Evolutionary conservation across 2,329 filamentous ascomycete species (phyloP), one percentile per base, ranked within the genome.

Genomic region (Didymella arachidicola): DNA sequence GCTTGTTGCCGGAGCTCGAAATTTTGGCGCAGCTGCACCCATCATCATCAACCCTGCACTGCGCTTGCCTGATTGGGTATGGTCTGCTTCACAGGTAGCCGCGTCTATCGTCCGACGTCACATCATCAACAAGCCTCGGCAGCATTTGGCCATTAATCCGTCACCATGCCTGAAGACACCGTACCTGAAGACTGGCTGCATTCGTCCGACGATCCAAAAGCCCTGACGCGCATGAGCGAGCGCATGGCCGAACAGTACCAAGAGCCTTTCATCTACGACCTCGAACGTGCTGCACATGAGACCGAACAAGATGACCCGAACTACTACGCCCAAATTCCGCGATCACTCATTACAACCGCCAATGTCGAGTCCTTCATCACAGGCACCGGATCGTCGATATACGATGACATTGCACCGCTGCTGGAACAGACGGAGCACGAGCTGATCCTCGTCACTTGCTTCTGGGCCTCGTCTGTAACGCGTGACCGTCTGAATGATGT

Each of bases 401-500:
- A 77, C 68, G 46, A 66, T 22, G 16, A 34, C 5, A 5, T 48
- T 2, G 69, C 74, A 3, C 86, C 89, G 1, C 85, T 87, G 8
- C 82, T 93, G 3, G 77, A 85, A 4, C 72, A 78, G 0, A 87
- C 90, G 2, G 79, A 83, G 34, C 77, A 82, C 46, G 90, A 92
- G 67, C 79, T 93, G 27, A 85, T 93, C 58, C 82, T 95, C 41
- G 89, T 93, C 7, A 94, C 91, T 8, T 94, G 91, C 75, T 95
- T 93, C 77, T 93, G 91, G 90, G 87, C 91, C 0, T 79, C 80
- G 0, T 93, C 90, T 0, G 76, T 82, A 1, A 88, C 87, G 0
- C 80, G 88, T 18, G 78, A 83, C 4, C 82, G 82, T 0, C 78
- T 95, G 12, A 81, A 79, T 38, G 78, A 84, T 4, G 80, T 86